Evolutionary conservation across 2,329 filamentous ascomycete species (phyloP).

Genomic region (Claviceps digitariae): DNA sequence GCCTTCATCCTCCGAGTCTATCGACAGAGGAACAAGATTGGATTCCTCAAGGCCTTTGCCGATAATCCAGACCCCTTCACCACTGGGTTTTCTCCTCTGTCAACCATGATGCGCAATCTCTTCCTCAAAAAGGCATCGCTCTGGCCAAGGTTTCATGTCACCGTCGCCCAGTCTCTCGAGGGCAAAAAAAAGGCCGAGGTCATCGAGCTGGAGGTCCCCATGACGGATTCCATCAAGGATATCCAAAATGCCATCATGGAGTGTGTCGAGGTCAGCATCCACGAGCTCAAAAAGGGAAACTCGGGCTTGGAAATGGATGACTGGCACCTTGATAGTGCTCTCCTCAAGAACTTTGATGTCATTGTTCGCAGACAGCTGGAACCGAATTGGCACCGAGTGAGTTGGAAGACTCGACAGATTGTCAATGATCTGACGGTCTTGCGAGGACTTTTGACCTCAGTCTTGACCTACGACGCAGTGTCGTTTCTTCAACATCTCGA

Average conservation of each 20-base stretch:
- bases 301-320: conserved; percentile 87
- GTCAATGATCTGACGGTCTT: conserved; percentile 79
- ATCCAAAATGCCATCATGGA: conserved; percentile 93
- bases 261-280: conserved; percentile 88
- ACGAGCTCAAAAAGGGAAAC: conserved; percentile 85
- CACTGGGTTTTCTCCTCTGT: conserved; percentile 72
- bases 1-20: conserved; percentile 93
- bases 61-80: conserved; percentile 88
- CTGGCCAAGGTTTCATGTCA: conserved; percentile 88
- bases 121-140: conserved; percentile 80
- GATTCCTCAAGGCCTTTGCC: conserved; percentile 92
- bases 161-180: conserved; percentile 79
- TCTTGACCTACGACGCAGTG: conserved; percentile 80
- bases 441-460: conserved; percentile 64
- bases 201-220: conserved; percentile 88
- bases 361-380: conserved; percentile 82
- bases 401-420: conserved; percentile 89
- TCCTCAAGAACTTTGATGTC: conserved; percentile 85
- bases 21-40: conserved; percentile 82
- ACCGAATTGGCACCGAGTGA: conserved; percentile 93
- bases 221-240: conserved; percentile 86
- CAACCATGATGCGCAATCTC: conserved; percentile 78
- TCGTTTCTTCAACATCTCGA: conserved; percentile 88
- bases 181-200: conserved; percentile 91
- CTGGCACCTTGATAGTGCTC: conserved; percentile 87